phyloP scores from a whole-genome alignment of 352 stramenopile species.

The Nothophytophthora sp. region DNA sequence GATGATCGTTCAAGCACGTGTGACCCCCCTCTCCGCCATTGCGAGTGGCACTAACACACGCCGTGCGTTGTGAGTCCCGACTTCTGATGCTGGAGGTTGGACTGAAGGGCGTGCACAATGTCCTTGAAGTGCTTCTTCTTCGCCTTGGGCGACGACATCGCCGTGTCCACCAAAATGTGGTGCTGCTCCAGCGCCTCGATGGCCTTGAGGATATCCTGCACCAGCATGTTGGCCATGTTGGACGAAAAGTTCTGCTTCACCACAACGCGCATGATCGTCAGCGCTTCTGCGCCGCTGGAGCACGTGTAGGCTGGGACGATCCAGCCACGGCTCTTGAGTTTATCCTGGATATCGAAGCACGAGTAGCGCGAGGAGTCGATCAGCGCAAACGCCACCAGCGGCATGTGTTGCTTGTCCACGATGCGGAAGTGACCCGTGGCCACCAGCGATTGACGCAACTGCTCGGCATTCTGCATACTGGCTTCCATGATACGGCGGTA shows the following conservation, averaged over 20 bases:
- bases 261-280: conserved; percentile 91
- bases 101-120: conserved; percentile 64
- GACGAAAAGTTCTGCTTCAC: conserved; percentile 92
- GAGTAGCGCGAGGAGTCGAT: conserved; percentile 82
- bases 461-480: conserved; percentile 87
- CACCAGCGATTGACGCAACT: conserved; percentile 73
- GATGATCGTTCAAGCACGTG: no score
- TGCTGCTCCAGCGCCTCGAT: conserved; percentile 84
- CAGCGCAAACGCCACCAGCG: conserved; percentile 85
- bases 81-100: conserved; percentile 75
- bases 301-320: conserved; percentile 92
- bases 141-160: conserved; percentile 79
- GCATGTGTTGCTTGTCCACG: conserved; percentile 92
- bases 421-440: conserved; percentile 88
- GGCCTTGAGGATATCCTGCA: conserved; percentile 85
- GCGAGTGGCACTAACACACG: conserved; percentile 54
- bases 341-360: conserved; percentile 92
- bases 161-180: conserved; percentile 69
- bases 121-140: conserved; percentile 70
- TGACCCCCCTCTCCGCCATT: no score
- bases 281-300: conserved; percentile 74
- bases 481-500: conserved; percentile 90
- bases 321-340: conserved; percentile 85
- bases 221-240: conserved; percentile 89
- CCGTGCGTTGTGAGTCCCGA: conserved; percentile 79